Evolutionary conservation across 495 filamentous ascomycete species (phyloP), one percentile per base, ranked within the genome.

Genomic region (Evernia prunastri): DNA sequence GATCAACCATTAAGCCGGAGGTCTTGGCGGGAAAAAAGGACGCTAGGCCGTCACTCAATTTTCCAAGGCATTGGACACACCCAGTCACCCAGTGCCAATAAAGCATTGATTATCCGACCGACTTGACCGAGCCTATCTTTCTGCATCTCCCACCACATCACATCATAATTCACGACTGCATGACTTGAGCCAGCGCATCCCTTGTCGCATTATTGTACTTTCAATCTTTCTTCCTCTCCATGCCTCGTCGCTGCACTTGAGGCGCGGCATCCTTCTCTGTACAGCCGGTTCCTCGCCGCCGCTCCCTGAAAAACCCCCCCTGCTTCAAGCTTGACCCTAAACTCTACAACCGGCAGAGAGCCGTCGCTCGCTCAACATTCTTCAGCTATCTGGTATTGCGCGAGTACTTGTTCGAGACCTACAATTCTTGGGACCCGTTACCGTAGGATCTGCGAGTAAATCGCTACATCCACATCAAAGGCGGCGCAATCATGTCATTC

Each of bases 401-500:
- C 29, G 17, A 33, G 9, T 5, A 0, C 8, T 33, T 33, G 17
- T 3, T 54, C 17, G 51, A 33, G 13, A 18, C 25, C 1, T 33
- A 7, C 20, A 9, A 20, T 35, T 11, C 2, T 20, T 47, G 12
- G 53, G 23, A 53, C 29, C 25, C 29, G 23, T 31, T 42, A 29
- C 15, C 33, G 51, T 42, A 31, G 53, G 47, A 39, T 12, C 23
- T 63, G 39, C 11, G 11, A 45, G 27, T 63, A 6, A 11, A 43
- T 43, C 23, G 12, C 12, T 27, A 20, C 37, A 17, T 63, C 27
- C 27, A 27, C 51, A 57, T 56, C 53, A 59, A 59, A 53, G n/a
- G 56, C 62, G n/a, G 66, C 66, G 60, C 68, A 64, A 64, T 11
- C 27, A 69, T 86, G 83, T 82, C 83, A 54, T 86, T 86, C 75